Evolutionary conservation across 2,329 filamentous ascomycete genomes (phyloP).

Genomic region (Diplodia intermedia): DNA sequence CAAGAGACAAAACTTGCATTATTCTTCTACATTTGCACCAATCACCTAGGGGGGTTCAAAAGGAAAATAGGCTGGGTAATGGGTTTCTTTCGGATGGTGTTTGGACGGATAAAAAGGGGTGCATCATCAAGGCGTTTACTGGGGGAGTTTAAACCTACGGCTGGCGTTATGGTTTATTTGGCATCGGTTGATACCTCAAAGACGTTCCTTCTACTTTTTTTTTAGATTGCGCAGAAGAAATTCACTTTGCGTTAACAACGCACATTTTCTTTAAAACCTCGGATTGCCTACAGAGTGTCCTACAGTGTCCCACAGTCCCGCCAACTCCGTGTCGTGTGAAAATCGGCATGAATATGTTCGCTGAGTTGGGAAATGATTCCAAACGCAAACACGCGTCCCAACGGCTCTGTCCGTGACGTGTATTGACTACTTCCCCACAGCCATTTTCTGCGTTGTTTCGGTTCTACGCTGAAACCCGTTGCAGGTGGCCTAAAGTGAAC

Average conservation of each 20-base stretch:
- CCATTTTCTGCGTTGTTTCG: not conserved
- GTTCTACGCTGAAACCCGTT: not conserved
- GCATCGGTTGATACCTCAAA: constrained; percentile 21
- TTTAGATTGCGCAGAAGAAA: constrained; percentile 18
- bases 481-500: not conserved
- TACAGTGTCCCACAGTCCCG: not conserved
- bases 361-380: not conserved
- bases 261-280: not conserved
- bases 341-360: not conserved
- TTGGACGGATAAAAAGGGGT: not conserved
- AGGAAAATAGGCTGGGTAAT: constrained; percentile 11
- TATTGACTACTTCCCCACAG: not conserved
- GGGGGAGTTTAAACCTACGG: not conserved
- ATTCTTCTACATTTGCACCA: constrained; percentile 15
- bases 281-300: not conserved
- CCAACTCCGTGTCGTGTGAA: not conserved
- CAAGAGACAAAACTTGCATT: not conserved
- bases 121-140: constrained; percentile 16
- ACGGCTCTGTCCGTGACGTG: not conserved
- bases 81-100: not conserved
- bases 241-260: not conserved
- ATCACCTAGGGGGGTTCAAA: constrained; percentile 9
- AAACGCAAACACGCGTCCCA: not conserved
- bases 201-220: not conserved
- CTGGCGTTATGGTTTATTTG: not conserved